phyloP scores from a whole-genome alignment of 768 basidiomycete genomes.

The Phylloporus arenicola region DNA sequence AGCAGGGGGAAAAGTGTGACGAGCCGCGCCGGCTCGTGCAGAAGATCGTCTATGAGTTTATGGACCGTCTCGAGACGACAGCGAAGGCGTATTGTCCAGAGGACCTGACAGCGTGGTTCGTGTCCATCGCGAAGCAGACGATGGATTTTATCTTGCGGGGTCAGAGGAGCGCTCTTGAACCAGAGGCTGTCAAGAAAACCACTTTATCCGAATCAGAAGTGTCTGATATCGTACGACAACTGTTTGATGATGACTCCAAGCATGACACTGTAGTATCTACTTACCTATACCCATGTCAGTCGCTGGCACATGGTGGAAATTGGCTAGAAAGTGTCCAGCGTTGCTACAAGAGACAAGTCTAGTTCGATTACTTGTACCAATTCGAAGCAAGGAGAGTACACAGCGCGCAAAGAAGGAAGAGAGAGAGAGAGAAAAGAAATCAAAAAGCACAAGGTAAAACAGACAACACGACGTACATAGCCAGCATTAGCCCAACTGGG shows the following conservation, averaged over 20 bases:
- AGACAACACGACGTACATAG: constrained; percentile 4
- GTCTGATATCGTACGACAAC: constrained; percentile 1
- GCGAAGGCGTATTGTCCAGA: constrained; percentile 7
- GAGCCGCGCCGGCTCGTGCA: constrained; percentile 12
- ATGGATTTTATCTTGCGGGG: constrained; percentile 13
- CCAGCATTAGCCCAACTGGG: constrained; percentile 39
- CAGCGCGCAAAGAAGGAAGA: not conserved
- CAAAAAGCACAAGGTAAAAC: constrained; percentile 4
- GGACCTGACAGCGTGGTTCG: constrained; percentile 13
- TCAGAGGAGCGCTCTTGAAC: constrained; percentile 3
- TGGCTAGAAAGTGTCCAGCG: too few relatives aligned
- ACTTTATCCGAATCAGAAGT: constrained; percentile 7
- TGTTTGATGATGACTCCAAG: constrained; percentile 10
- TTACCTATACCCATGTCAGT: not conserved
- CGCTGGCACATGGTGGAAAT: not conserved
- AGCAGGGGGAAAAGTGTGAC: not conserved
- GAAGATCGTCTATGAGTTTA: constrained; percentile 11
- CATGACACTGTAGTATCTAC: not conserved
- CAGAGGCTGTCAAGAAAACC: constrained; percentile 8
- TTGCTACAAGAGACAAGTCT: not conserved
- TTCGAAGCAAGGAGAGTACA: constrained; percentile 1
- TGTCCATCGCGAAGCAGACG: constrained; percentile 8
- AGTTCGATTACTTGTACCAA: constrained; percentile 2
- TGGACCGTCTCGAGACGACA: not conserved
- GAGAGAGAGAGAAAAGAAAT: not conserved